Base-by-base conservation (phyloP, 768 basidiomycete species). In the Pulveroboletus sp. region DNA sequence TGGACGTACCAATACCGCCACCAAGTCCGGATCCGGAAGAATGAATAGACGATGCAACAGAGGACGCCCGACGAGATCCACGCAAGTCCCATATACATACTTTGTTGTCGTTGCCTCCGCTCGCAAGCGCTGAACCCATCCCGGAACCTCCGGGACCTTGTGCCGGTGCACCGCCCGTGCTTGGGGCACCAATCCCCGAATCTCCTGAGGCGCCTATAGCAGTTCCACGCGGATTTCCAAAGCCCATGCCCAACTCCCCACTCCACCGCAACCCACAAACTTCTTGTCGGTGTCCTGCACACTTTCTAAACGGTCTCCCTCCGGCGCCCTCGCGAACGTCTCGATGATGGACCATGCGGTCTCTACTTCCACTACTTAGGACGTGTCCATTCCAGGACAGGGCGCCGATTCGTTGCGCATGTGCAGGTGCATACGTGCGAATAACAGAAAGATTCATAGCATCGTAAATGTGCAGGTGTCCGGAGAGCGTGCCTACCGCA, bases 91-190 rank as follows among this genome's bases (percentile, higher is more conserved):
- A 99, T 45, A 99, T 93, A 59, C 91, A 93, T 16, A 99, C 90
- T 72, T 97, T 97, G 71, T 99, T 99, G 69, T 99, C 95, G 65
- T 99, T 99, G 0, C 95, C 95, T 2, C 95, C 95, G 56, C 88
- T 92, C 4, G 95, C 95, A 5, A 99, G 78, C 25, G 76, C 76
- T 8, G 84, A 84, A 8, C 66, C 65, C 55, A 53, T 74, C 59
- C 43, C 68, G 50, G 32, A 72, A 20, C 64, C 57, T 47, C 64
- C 54, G 2, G 64, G 59, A 36, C 64, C 55, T 35, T 63, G 63
- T 14, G 62, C 63, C 4, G 63, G 51, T 16, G 51, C 60, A 13
- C 62, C 62, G 35, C 62, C 62, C 4, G 49, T 33, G 21, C 49
- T 60, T 1, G 63, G 54, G 3, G 50, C 51, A 25, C 59, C 59